Evolutionary conservation across 805 yeast genomes (phyloP), one percentile per base, ranked within the genome.

Genomic region (Starmera amethionina): DNA sequence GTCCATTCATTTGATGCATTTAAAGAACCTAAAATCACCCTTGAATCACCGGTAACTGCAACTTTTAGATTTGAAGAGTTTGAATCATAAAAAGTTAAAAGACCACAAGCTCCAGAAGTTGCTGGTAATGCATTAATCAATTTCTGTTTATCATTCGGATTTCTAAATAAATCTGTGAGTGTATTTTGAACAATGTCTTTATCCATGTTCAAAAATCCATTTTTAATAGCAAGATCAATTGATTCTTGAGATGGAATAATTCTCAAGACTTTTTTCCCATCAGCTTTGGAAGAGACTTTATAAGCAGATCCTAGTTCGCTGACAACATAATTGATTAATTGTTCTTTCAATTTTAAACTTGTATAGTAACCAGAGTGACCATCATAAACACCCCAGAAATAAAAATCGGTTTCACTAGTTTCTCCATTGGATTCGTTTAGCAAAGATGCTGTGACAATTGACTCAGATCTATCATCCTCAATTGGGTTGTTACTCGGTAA

Each of bases 351-450:
- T 57, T 80, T 85, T n/a, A 84, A 74, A 42, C 90, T 78, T 2
- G 98, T 93, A 47, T 85, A 84, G 79, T 95, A 88, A 18, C 98
- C 98, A 4, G 95, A 88, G 61, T 93, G 98, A 11, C 98, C 98
- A 60, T 93, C 98, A 57, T 82, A 90, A 0, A 93, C 77, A 5
- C 97, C 96, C 75, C 95, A 93, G 56, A 93, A 87, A 73, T 84
- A 82, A 83, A 96, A 82, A 59, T 90, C 96, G n/a, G 65, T 60
- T 18, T 52, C 48, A 51, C 64, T 51, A 59, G 71, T 68, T 47
- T 72, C 56, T 37, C 67, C 58, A 40, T 75, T 68, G 6, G 27
- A 7, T 22, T 22, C 27, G 9, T 22, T 22, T 22, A 22, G 6
- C 27, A 22, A 6, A 6, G 88, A 85, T 1, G 80, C 79, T 41